Evolutionary conservation across 768 basidiomycete species (phyloP), one percentile per base, ranked within the genome.

Genomic region (Mycena albidolilacea): DNA sequence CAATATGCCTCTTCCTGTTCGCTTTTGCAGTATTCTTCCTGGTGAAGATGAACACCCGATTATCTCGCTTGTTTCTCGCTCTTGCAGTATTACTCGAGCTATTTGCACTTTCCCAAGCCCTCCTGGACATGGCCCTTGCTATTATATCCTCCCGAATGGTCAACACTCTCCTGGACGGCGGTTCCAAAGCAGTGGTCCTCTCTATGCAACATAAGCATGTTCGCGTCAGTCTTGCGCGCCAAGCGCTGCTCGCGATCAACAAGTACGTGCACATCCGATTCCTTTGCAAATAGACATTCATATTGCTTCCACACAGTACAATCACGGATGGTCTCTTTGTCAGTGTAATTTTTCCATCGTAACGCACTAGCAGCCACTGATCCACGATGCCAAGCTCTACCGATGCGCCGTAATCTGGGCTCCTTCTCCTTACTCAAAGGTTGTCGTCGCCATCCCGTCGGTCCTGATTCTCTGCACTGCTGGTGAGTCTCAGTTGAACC

Each of bases 1-100:
- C 44, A 21, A 67, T 69, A 41, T 69, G 60, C 48, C 67, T 69
- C 48, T 21, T 69, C 50, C 50, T 69, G 7, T 69, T 69, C 23
- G 5, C 67, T 0, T 59, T 69, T 8, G 67, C 60, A 7, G n/a
- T 69, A 11, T 62, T 52, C 17, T 62, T 43, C 19, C 67, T 69
- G 2, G 8, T 23, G 3, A 48, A 69, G 23, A 44, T 50, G 4
- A 61, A 52, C 17, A 54, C 67, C 23, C 41, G 35, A 5, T n/a
- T 60, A 7, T 39, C 48, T 3, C 38, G 17, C 2, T 7, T 69
- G 7, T 69, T 69, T 50, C 48, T 69, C 21, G 10, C 4, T 4
- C 48, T 62, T 12, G 7, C 67, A 1, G 67, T 41, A 19, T 9
- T 62, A 2, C 17, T 69, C 9, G 60, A 62, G 10, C 38, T 59